A percentile compares a stretch with the other conserved stretches of the same genome.
phyloP scores from a whole-genome alignment of 164 flowering plant species.

The Dillenia turbinata region DNA sequence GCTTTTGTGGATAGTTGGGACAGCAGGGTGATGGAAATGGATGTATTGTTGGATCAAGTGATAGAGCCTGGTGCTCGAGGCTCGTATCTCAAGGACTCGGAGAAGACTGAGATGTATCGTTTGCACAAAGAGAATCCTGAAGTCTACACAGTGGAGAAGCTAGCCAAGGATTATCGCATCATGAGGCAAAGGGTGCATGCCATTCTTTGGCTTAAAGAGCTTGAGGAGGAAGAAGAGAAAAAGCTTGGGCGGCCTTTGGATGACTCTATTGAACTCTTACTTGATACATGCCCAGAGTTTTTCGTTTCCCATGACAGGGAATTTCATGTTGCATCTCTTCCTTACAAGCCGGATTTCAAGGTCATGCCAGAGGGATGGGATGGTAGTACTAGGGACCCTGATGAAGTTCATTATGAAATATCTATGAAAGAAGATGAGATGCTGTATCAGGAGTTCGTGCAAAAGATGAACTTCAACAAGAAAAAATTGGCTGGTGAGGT shows the following conservation, averaged over 20 bases:
- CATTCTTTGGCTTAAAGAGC: constrained; percentile 84
- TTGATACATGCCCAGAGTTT: constrained; percentile 65
- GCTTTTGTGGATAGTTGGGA: constrained; percentile 49
- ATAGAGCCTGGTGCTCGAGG: constrained; percentile 88
- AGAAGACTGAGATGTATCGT: constrained; percentile 82
- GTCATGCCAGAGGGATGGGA: constrained; percentile 99
- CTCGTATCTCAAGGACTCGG: constrained; percentile 75
- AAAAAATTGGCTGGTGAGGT: constrained; percentile 82
- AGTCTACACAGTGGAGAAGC: constrained; percentile 70
- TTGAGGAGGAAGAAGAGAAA: constrained; percentile 83
- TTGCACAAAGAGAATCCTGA: constrained; percentile 82
- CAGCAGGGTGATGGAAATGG: constrained; percentile 39
- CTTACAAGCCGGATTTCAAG: constrained; percentile 92
- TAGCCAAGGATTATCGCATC: constrained; percentile 84
- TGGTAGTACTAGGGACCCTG: constrained; percentile 80
- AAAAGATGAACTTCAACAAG: constrained; percentile 78
- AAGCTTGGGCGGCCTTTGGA: constrained; percentile 78
- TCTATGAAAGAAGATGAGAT: constrained; percentile 85
- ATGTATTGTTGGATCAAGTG: constrained; percentile 61
- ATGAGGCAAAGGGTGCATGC: constrained; percentile 96
- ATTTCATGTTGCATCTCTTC: constrained; percentile 93
- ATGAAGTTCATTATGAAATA: constrained; percentile 94
- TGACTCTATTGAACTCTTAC: constrained; percentile 77
- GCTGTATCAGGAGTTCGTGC: constrained; percentile 79
- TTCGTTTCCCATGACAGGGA: constrained; percentile 80